Evolutionary conservation across 495 filamentous ascomycete species (phyloP).

Genomic region (Neurospora pannonica): DNA sequence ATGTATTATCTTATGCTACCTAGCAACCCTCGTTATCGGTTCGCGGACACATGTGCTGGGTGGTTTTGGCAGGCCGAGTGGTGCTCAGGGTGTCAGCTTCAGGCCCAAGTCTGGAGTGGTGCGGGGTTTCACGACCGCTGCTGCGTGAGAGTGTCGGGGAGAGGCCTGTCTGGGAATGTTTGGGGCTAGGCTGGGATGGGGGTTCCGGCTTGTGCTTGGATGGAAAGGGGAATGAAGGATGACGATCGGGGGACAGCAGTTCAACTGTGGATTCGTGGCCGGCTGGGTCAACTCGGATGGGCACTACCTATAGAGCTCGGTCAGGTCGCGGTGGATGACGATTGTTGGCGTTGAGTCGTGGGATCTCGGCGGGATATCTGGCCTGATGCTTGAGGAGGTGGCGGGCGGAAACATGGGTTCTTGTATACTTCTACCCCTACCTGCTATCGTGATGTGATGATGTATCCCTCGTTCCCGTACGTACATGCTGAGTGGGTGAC

Average conservation of each 20-base stretch:
- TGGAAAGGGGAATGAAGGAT: neutral
- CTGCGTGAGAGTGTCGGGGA: neutral
- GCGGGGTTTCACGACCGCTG: neutral
- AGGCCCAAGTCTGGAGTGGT: neutral
- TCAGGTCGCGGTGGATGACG: neutral
- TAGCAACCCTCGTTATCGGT: neutral
- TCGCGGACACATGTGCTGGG: neutral
- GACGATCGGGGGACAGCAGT: neutral
- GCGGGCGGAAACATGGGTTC: neutral
- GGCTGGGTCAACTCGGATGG: neutral
- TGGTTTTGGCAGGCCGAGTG: neutral
- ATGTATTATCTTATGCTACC: slow-evolving; percentile 2
- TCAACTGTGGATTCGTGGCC: neutral
- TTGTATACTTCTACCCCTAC: neutral
- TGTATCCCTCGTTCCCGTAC: neutral
- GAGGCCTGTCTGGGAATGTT: neutral
- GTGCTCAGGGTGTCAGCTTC: neutral
- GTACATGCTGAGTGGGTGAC: neutral
- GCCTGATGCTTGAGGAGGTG: neutral
- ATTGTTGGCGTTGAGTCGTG: neutral
- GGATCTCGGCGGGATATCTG: neutral
- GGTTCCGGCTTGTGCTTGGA: neutral
- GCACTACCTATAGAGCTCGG: neutral
- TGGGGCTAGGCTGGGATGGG: neutral
- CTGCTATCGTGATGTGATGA: neutral